Percentiles rank a stretch among this genome's conserved stretches.
These are phyloP conservation scores for Linnemannia zychae DNA, from an alignment of 192 early-diverging fungal species.

Conservation along the genomic window DNA sequence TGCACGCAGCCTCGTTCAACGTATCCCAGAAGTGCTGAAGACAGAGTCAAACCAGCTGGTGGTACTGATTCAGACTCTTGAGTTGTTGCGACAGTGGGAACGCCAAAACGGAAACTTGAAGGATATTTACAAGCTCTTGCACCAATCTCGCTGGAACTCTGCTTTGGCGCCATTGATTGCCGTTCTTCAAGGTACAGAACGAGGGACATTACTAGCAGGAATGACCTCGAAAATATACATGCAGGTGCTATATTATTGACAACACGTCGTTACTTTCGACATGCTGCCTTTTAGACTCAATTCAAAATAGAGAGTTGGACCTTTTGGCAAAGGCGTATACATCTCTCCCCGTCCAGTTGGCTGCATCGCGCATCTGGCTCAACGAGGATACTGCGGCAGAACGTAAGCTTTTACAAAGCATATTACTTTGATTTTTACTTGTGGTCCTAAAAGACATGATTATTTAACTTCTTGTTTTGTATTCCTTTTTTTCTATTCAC, in stretches of 20 bases:
- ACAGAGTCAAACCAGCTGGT: constrained; percentile 35
- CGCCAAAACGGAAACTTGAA: constrained; percentile 49
- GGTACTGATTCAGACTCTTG: constrained; percentile 33
- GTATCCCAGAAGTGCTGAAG: constrained; percentile 32
- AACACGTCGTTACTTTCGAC: too few relatives aligned
- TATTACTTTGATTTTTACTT: background rate
- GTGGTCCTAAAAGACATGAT: background rate
- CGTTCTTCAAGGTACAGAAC: constrained; percentile 34
- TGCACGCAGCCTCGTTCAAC: constrained; percentile 37
- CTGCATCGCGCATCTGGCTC: constrained; percentile 46
- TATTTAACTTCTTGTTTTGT: background rate
- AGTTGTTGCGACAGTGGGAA: constrained; percentile 47
- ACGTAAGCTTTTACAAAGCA: constrained; percentile 18
- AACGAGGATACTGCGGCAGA: constrained; percentile 49
- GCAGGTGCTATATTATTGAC: background rate
- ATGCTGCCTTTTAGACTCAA: constrained; percentile 28
- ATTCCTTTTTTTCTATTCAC: background rate
- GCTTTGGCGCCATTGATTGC: constrained; percentile 42
- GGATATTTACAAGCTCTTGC: constrained; percentile 40
- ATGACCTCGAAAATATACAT: background rate
- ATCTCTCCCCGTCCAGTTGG: constrained; percentile 50
- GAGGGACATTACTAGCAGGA: background rate
- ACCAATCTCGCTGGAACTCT: constrained; percentile 47
- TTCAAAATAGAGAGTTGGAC: constrained; percentile 49
- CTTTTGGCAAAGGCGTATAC: constrained; percentile 52